Evolutionary conservation across 768 basidiomycete species (phyloP), one percentile per base, ranked within the genome.

Genomic region (Tubosaeta sp.): DNA sequence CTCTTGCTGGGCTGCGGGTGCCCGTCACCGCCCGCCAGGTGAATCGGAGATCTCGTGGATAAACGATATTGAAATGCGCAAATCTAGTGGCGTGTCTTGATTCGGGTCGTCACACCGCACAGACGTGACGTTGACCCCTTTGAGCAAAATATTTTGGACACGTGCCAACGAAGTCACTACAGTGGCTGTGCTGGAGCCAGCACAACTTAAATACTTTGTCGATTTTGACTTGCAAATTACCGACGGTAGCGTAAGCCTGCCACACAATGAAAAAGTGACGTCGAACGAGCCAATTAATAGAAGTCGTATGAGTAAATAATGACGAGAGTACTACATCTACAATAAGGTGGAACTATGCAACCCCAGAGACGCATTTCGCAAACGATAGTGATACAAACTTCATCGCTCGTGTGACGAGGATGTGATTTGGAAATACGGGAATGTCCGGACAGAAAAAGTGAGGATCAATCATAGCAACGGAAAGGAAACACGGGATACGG

Each of bases 351-450:
- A 58, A 55, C 49, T 61, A 57, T 59, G 62, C 59, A 58, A 35
- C 53, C 52, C 24, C 41, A 13, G 54, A 49, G 55, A 55, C 56
- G 35, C 49, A 53, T 50, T 29, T 65, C 62, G 34, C 54, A 54
- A 57, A 56, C 59, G 47, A 56, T 68, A 69, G 61, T 59, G 67
- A 69, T 69, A 69, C 67, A 69, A 64, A 56, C 52, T 51, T 48
- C 44, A 56, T 58, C 69, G 57, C 59, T 59, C 53, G 52, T 52
- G 46, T 29, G 48, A 54, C 44, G 43, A 53, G 46, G 51, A 61
- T 42, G 58, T 58, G 61, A 61, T 57, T 60, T 57, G 64, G 54
- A 59, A 59, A 68, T 58, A 64, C 60, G 60, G 59, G 48, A 39
- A 58, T 49, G 68, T 66, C 65, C 60, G 58, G 54, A 48, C 44